Evolutionary conservation across 495 filamentous ascomycete genomes (phyloP), one percentile per base, ranked within the genome.

Genomic region (Extremus antarcticus): DNA sequence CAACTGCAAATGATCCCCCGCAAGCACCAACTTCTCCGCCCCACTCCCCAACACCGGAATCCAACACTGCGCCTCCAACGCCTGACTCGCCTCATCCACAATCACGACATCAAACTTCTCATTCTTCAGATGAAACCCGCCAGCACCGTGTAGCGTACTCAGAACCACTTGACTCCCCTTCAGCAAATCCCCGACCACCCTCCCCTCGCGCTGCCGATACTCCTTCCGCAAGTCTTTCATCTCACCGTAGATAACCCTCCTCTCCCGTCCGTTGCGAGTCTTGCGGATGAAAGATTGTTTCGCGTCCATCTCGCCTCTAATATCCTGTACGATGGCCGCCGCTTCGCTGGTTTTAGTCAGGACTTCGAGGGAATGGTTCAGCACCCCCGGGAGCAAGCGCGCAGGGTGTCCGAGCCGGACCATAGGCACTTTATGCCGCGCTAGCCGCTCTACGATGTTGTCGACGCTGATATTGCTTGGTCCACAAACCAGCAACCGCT

Each of bases 401-500:
- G 92, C 94, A 1, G 94, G 92, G 69, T 97, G 92, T 0, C 92
- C 92, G 0, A 98, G 79, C 0, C 92, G 85, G 54, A 97, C 78
- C 51, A 96, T 86, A 0, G 91, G 87, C 1, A 97, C 76, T 58
- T 86, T 86, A 56, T 87, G 85, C 0, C 86, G 82, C 0, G 89
- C 77, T 0, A 97, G 78, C 10, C 94, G 80, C 70, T 97, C 91
- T n/a, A 95, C 90, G 55, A 99, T 96, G 64, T 99, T 99, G 73
- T 99, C 92, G 1, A 97, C 92, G 0, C 87, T 90, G 49, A 99
- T 88, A 65, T 99, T 99, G 10, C 87, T 94, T 0, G 92, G 92
- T 0, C 92, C 92, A 65, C 92, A 99, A 19, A 99, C 90, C 2
- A 99, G 78, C 16, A 97, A 71, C 1, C 89, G 80, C 41, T 80